Conservation (phyloP, 2,329 filamentous ascomycete species). For the Dothiorella sarmentorum region DNA sequence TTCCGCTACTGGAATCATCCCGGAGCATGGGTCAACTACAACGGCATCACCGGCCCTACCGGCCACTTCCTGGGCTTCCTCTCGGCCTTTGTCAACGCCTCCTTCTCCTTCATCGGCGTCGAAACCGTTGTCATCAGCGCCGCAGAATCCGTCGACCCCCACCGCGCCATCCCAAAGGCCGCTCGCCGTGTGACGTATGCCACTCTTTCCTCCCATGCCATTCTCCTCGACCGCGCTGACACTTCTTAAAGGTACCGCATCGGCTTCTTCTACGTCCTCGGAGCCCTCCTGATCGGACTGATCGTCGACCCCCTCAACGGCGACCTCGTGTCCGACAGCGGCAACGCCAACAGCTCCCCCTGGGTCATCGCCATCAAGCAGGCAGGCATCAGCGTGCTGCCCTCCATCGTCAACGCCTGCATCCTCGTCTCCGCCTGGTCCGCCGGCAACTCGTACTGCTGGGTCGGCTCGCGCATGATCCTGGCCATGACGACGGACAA, state of each 20-base stretch:
- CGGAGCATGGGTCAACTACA: conserved; percentile 54
- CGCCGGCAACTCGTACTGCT: background rate
- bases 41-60: conserved; percentile 53
- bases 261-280: conserved; percentile 49
- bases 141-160: conserved; percentile 44
- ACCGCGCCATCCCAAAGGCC: conserved; percentile 50
- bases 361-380: conserved; percentile 52
- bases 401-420: conserved; percentile 1
- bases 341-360: conserved; percentile 53
- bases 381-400: conserved; percentile 37
- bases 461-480: background rate
- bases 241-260: no score
- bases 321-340: conserved; percentile 41
- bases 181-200: conserved; percentile 70
- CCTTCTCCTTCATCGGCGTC: conserved; percentile 57
- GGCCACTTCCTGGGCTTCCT: conserved; percentile 58
- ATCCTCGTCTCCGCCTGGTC: background rate
- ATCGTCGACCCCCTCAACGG: conserved; percentile 51
- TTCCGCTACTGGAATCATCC: conserved; percentile 62
- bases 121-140: conserved; percentile 56
- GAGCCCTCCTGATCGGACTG: conserved; percentile 55
- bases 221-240: no score
- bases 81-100: conserved; percentile 50
- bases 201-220: no score
- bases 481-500: background rate